Evolutionary conservation across 768 basidiomycete species (phyloP).

Genomic region (Kwoniella dejecticola): DNA sequence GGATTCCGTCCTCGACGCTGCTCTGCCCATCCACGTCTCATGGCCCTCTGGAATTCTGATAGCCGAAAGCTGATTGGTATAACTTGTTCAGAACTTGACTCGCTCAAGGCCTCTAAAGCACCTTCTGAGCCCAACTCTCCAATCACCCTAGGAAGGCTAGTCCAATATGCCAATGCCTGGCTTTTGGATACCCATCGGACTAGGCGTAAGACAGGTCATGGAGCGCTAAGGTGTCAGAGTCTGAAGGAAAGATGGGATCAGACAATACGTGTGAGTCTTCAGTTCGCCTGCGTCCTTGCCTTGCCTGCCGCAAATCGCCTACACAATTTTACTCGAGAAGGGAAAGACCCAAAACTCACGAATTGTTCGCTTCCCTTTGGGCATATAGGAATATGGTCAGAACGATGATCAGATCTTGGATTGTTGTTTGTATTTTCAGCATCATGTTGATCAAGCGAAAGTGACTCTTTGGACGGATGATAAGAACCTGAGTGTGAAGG

Average conservation of each 20-base stretch:
- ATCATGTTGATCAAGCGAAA: slow-evolving; percentile 3
- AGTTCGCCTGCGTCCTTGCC: background rate
- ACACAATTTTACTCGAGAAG: background rate
- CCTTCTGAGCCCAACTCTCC: slow-evolving; percentile 1
- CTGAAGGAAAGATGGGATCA: slow-evolving; percentile 25
- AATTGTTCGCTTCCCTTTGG: background rate
- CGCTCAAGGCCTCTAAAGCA: slow-evolving; percentile 6
- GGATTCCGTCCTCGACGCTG: background rate
- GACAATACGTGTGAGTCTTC: slow-evolving; percentile 10
- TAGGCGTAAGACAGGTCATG: slow-evolving; percentile 16
- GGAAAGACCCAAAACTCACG: background rate
- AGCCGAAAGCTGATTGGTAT: too few species aligned
- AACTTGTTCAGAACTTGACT: slow-evolving; percentile 24
- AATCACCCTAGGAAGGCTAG: slow-evolving; percentile 21
- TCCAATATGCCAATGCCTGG: slow-evolving; percentile 23
- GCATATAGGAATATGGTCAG: slow-evolving; percentile 16
- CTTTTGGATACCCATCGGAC: slow-evolving; percentile 21
- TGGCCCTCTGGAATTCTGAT: too few species aligned
- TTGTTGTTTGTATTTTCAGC: slow-evolving; percentile 38
- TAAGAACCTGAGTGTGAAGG: slow-evolving; percentile 32
- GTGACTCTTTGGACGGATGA: slow-evolving; percentile 47
- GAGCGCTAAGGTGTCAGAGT: slow-evolving; percentile 35
- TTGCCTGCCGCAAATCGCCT: too few species aligned
- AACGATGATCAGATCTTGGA: slow-evolving; percentile 45
- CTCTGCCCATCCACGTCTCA: too few species aligned